A percentile compares a stretch with the other conserved stretches of the same genome.
phyloP scores from a whole-genome alignment of 2,329 filamentous ascomycete genomes.

The Mariannaea elegans region DNA sequence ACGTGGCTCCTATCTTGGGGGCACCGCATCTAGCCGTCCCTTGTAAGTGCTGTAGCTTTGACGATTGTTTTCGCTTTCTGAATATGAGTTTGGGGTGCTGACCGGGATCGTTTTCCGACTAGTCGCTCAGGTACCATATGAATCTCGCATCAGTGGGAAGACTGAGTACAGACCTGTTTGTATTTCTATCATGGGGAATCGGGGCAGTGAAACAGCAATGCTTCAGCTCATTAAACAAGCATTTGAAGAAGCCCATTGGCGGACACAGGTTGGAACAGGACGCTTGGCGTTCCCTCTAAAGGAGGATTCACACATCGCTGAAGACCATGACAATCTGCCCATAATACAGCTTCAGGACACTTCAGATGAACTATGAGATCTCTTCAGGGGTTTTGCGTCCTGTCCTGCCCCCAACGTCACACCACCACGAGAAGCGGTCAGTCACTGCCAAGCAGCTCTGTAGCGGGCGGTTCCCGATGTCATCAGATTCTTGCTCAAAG shows the following conservation, averaged over 20 bases:
- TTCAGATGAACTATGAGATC: conserved; percentile 27
- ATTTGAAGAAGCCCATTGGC: conserved; percentile 40
- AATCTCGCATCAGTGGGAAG: conserved; percentile 40
- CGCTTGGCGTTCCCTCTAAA: conserved; percentile 41
- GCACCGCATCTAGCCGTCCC: conserved; percentile 45
- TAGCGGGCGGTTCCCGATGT: conserved; percentile 1
- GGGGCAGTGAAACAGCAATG: conserved; percentile 38
- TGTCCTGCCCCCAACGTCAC: conserved; percentile 31
- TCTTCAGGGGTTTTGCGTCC: background rate
- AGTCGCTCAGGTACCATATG: conserved; percentile 45
- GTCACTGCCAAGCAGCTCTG: conserved; percentile 10
- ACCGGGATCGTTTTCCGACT: conserved; percentile 12
- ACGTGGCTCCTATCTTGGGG: conserved; percentile 43
- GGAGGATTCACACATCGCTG: conserved; percentile 8
- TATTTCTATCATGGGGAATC: conserved; percentile 41
- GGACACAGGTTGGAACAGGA: conserved; percentile 41
- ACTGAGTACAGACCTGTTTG: conserved; percentile 44
- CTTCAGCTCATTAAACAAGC: conserved; percentile 42
- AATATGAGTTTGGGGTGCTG: conserved; percentile 6
- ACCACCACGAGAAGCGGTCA: conserved; percentile 28
- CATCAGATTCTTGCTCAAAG: background rate
- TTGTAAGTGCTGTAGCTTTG: conserved; percentile 40
- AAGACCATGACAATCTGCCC: background rate
- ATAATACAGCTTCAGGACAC: conserved; percentile 13
- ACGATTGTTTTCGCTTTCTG: background rate